Evolutionary conservation across 805 yeast genomes (phyloP).

Genomic region (Debaryomyces castellii): DNA sequence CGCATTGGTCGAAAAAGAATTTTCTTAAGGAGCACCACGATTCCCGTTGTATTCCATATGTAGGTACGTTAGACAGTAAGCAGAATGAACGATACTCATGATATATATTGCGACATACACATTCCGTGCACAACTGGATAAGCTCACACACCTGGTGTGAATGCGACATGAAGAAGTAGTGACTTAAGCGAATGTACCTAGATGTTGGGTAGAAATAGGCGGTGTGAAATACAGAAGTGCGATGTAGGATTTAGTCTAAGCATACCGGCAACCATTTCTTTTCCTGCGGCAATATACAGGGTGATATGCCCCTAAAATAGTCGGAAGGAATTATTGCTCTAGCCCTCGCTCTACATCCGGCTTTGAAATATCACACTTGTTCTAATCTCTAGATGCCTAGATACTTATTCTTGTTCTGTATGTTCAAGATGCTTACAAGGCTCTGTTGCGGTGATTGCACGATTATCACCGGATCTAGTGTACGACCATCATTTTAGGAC

Average conservation of each 20-base stretch:
- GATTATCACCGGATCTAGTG: too few species aligned
- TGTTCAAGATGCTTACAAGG: background rate
- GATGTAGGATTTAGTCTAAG: background rate
- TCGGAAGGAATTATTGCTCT: background rate
- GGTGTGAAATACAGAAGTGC: background rate
- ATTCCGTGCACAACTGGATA: too few species aligned
- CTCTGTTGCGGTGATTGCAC: background rate
- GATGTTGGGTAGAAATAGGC: background rate
- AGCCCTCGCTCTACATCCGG: background rate
- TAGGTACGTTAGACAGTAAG: background rate
- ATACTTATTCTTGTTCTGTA: background rate
- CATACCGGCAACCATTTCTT: background rate
- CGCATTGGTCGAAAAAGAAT: background rate
- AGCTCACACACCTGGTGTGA: too few species aligned
- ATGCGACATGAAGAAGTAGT: background rate
- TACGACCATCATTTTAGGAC: background rate
- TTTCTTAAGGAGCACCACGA: background rate
- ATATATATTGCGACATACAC: too few species aligned
- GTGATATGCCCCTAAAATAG: background rate
- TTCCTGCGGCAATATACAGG: background rate
- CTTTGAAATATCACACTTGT: background rate
- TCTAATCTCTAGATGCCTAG: background rate
- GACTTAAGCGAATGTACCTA: background rate
- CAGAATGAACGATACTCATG: too few species aligned
- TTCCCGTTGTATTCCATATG: too few species aligned